Percentiles rank a stretch among this genome's conserved stretches.
Conservation (phyloP, 257 asterid species). For the Jacaranda copaia region DNA sequence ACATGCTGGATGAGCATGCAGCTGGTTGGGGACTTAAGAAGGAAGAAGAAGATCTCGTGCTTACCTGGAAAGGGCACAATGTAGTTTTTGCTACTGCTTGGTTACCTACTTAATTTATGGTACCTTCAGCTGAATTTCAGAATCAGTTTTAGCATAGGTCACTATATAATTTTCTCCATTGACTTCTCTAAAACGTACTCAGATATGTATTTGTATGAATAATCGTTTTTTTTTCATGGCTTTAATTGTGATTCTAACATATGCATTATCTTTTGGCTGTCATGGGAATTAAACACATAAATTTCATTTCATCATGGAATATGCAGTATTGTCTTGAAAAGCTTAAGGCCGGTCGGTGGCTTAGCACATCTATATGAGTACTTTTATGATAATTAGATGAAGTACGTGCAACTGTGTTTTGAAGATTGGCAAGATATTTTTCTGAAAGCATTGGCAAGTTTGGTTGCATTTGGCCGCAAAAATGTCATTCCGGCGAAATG, state of each 20-base stretch:
- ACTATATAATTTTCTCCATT: conserved; percentile 2
- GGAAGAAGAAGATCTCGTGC: conserved; percentile 81
- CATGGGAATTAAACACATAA: not conserved
- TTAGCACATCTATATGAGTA: not conserved
- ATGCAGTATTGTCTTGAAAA: not conserved
- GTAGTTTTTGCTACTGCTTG: conserved; percentile 93
- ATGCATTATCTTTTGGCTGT: not conserved
- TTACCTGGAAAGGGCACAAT: conserved; percentile 97
- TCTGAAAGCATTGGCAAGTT: too few species aligned
- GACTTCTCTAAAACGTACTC: conserved; percentile 8
- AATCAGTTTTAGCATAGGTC: conserved; percentile 12
- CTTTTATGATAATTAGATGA: not conserved
- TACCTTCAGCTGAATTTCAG: conserved; percentile 9
- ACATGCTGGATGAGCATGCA: conserved; percentile 90
- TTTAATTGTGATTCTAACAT: conserved; percentile 23
- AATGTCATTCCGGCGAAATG: too few species aligned
- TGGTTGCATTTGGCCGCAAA: too few species aligned
- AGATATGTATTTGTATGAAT: conserved; percentile 24
- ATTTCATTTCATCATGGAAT: conserved; percentile 8
- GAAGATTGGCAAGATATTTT: too few species aligned
- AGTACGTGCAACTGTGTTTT: not conserved
- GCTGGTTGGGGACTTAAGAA: conserved; percentile 97
- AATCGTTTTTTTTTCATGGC: conserved; percentile 3
- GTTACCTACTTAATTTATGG: conserved; percentile 54
- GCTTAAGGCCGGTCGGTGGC: not conserved